Base-by-base conservation (phyloP, 2,329 filamentous ascomycete genomes). In the Fonsecaea erecta region DNA sequence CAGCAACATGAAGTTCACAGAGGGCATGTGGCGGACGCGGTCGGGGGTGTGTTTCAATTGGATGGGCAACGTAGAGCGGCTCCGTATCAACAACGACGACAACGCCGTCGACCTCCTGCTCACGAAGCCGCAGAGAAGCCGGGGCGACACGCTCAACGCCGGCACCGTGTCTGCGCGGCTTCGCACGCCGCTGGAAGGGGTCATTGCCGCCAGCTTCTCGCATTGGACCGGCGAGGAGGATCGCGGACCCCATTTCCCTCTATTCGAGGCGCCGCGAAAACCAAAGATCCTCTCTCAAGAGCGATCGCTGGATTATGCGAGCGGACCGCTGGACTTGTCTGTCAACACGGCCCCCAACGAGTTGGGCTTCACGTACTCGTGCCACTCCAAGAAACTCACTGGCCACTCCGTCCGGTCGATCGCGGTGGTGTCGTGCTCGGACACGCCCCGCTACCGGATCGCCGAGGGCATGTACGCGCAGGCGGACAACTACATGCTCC, bases 11-110 rank as follows among this genome's bases (percentile, higher is more conserved):
- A 79, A 77, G 73, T 79, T 79, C 70, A 78, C 77, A 9, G 74
- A 77, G 34, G 77, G 77, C 60, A 79, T 79, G 77, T 79, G 76
- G 76, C 72, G 73, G 63, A 70, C 76, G 32, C 70, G 70, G 65
- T 75, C 32, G 11, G 59, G 60, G 24, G 43, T 67, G 12, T 61
- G 54, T 26, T 75, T 78, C 63, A 77, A 78, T 59, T 79, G 77
- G 77, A 78, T 79, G 77, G 76, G 73, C 70, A 77, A 79, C 68
- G 75, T 78, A 37, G 77, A 79, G 65, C 70, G 77, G 66, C 51
- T 75, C 18, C 67, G 64, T 18, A 58, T 75, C 26, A 68, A 75
- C 51, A 68, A 75, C 51, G 68, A 74, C 52, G 16, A 52, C 43
- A 48, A 48, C 43, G 69, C 73, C 1, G 77, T 77, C 21, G 68